Evolutionary conservation across 192 early-diverging fungal genomes (phyloP).

Genomic region (Backusella australiensis): DNA sequence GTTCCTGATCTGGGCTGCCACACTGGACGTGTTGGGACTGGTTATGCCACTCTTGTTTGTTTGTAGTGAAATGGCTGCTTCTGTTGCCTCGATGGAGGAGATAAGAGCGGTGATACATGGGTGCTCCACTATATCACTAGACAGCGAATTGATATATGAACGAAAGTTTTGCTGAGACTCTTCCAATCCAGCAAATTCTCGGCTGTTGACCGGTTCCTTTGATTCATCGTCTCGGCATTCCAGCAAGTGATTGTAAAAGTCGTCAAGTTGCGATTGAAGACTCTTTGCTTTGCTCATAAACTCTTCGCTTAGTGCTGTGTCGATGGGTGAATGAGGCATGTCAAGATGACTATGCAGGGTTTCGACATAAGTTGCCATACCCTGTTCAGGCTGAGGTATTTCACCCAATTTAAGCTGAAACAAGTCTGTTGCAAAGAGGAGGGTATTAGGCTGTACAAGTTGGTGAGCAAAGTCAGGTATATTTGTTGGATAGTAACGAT

Average conservation of each 20-base stretch:
- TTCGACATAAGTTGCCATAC: neutral
- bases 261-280: neutral
- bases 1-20: slow-evolving; percentile 8
- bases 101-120: neutral
- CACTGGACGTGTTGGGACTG: neutral
- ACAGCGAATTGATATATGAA: slow-evolving; percentile 1
- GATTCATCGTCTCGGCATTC: slow-evolving; percentile 6
- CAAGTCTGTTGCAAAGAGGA: neutral
- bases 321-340: neutral
- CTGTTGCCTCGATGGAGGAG: neutral
- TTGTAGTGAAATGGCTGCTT: slow-evolving; percentile 13
- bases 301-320: neutral
- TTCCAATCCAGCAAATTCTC: neutral
- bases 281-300: neutral
- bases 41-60: neutral
- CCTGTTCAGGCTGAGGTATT: neutral
- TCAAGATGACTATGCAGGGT: neutral
- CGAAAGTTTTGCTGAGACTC: neutral
- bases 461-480: slow-evolving; percentile 8
- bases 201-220: neutral
- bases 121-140: neutral
- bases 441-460: neutral
- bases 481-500: slow-evolving; percentile 16
- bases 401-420: slow-evolving; percentile 4
- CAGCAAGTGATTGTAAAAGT: neutral